These are phyloP conservation scores for Saprolegnia parasitica DNA, from an alignment of 352 stramenopile species.

Conservation along the genomic window DNA sequence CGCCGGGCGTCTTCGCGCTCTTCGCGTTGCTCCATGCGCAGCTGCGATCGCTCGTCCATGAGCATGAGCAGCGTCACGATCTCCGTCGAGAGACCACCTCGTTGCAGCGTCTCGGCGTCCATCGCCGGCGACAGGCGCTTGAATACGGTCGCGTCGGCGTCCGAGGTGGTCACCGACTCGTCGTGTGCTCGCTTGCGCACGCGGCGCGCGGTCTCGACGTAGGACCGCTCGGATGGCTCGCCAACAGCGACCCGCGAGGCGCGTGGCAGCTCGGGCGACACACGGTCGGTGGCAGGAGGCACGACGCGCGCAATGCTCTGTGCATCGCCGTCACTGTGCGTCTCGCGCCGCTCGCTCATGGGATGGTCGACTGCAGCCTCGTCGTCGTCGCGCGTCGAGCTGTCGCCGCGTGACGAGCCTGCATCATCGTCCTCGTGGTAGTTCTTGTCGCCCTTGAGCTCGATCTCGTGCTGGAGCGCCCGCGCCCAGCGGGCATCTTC, in stretches of 20 bases:
- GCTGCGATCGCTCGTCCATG: neutral
- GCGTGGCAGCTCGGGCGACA: neutral
- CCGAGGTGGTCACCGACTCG: neutral
- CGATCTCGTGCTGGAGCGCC: neutral
- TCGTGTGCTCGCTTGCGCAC: neutral
- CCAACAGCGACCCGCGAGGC: too few relatives aligned
- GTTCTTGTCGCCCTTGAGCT: neutral
- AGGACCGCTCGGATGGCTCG: too few relatives aligned
- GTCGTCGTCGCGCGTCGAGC: too few relatives aligned
- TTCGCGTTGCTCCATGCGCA: neutral
- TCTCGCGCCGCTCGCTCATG: too few relatives aligned
- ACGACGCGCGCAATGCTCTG: neutral
- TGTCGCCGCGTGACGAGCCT: too few relatives aligned
- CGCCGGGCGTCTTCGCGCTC: neutral
- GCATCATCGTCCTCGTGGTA: neutral
- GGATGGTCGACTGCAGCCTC: too few relatives aligned
- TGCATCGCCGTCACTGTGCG: neutral
- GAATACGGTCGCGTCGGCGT: too few relatives aligned
- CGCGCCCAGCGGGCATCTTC: neutral
- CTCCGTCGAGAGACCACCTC: neutral
- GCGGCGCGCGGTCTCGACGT: too few relatives aligned
- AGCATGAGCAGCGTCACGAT: neutral
- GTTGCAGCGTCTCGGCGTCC: too few relatives aligned
- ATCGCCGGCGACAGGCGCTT: too few relatives aligned
- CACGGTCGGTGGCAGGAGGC: neutral